phyloP scores from a whole-genome alignment of 306 rosid species.

The Prosopis cineraria region DNA sequence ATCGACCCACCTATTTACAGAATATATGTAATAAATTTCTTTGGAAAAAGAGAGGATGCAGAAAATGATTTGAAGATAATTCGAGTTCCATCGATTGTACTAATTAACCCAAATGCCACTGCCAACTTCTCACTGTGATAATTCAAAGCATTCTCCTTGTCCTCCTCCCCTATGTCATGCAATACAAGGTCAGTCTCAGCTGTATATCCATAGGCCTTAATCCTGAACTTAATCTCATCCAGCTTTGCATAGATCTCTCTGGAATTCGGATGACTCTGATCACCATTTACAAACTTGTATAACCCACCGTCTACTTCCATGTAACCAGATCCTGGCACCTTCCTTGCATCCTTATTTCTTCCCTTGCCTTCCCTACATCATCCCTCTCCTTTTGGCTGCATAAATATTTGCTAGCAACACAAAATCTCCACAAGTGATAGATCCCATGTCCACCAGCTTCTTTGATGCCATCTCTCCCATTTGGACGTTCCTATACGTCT shows the following conservation, averaged over 20 bases:
- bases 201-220: conserved; percentile 58
- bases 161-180: conserved; percentile 95
- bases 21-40: background rate
- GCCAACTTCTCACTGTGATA: conserved; percentile 92
- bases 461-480: conserved; percentile 77
- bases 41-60: background rate
- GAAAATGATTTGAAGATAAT: background rate
- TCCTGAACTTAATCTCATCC: conserved; percentile 75
- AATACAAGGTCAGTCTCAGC: conserved; percentile 72
- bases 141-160: conserved; percentile 77
- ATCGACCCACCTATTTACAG: conserved; percentile 82
- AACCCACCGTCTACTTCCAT: conserved; percentile 63
- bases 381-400: conserved; percentile 77
- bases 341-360: conserved; percentile 70
- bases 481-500: conserved; percentile 77
- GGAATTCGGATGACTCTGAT: conserved; percentile 59
- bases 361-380: conserved; percentile 80
- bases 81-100: conserved; percentile 58
- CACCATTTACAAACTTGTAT: conserved; percentile 75
- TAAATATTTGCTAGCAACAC: conserved; percentile 86
- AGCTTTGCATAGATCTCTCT: conserved; percentile 74
- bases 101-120: conserved; percentile 81
- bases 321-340: conserved; percentile 83
- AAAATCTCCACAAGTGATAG: conserved; percentile 76
- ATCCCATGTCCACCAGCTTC: conserved; percentile 83